Evolutionary conservation across 2,329 filamentous ascomycete species (phyloP).

Genomic region (Epichloe sylvatica): DNA sequence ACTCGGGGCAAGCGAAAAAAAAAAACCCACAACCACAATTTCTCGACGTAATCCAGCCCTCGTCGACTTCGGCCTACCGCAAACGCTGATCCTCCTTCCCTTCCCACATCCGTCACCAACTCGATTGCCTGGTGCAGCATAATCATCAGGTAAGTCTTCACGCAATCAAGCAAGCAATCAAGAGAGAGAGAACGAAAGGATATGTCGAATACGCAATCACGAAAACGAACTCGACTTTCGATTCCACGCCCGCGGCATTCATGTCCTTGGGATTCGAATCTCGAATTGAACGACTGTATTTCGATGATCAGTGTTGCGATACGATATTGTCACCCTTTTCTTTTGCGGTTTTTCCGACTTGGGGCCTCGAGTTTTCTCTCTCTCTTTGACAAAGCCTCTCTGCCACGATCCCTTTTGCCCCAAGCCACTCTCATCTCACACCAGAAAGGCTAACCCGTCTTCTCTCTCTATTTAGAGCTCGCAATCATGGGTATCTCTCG

Average conservation of each 20-base stretch:
- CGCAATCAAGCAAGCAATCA: neutral
- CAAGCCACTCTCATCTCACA: neutral
- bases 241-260: neutral
- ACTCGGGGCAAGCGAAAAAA: constrained; percentile 18
- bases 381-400: neutral
- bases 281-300: neutral
- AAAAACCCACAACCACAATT: constrained; percentile 28
- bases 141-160: constrained; percentile 33
- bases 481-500: constrained; percentile 99
- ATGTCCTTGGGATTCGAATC: neutral
- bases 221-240: neutral
- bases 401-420: neutral
- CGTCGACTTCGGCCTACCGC: constrained; percentile 14
- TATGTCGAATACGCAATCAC: neutral
- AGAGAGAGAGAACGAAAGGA: neutral
- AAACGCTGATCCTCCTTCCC: constrained; percentile 21
- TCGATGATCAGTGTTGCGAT: neutral
- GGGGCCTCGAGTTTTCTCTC: neutral
- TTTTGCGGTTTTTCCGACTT: neutral
- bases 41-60: constrained; percentile 21
- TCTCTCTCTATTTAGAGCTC: constrained; percentile 37
- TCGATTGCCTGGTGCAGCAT: constrained; percentile 35
- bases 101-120: constrained; percentile 24
- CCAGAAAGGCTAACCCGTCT: constrained; percentile 9
- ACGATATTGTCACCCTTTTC: neutral